A percentile compares a stretch with the other conserved stretches of the same genome.
phyloP scores from a whole-genome alignment of 2,329 filamentous ascomycete species.

The Penicillium corylophilum region DNA sequence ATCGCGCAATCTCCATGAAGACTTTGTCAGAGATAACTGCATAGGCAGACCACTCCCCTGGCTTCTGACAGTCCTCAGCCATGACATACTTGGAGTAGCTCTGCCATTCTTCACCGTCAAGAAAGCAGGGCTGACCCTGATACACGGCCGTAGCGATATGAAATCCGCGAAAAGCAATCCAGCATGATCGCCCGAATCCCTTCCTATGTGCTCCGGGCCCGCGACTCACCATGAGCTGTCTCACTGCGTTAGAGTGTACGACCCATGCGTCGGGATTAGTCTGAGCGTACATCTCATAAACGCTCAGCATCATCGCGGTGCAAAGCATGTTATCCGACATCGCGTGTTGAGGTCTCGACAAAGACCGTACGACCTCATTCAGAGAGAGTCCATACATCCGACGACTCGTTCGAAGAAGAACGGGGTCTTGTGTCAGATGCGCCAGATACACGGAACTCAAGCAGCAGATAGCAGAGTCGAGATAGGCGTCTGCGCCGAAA shows the following conservation, averaged over 20 bases:
- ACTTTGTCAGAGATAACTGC: constrained; percentile 23
- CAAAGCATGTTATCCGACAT: constrained; percentile 35
- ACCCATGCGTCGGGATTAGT: constrained; percentile 39
- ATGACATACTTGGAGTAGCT: constrained; percentile 21
- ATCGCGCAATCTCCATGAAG: constrained; percentile 30
- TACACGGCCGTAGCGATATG: constrained; percentile 37
- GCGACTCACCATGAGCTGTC: constrained; percentile 35
- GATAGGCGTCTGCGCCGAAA: constrained; percentile 23
- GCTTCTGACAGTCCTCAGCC: constrained; percentile 24
- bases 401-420: constrained; percentile 24
- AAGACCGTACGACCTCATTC: constrained; percentile 27
- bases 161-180: constrained; percentile 39
- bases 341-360: constrained; percentile 27
- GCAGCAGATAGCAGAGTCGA: constrained; percentile 28
- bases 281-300: constrained; percentile 42
- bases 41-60: constrained; percentile 26
- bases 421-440: constrained; percentile 23
- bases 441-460: constrained; percentile 29
- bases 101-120: constrained; percentile 36
- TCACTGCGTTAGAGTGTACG: constrained; percentile 38
- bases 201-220: constrained; percentile 29
- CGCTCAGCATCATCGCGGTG: constrained; percentile 39
- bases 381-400: constrained; percentile 36
- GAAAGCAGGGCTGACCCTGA: constrained; percentile 35
- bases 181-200: constrained; percentile 37